A percentile compares a stretch with the other conserved stretches of the same genome.
Evolutionary conservation across 2,329 filamentous ascomycete species (phyloP).

Genomic region (Corinectria fuckeliana): DNA sequence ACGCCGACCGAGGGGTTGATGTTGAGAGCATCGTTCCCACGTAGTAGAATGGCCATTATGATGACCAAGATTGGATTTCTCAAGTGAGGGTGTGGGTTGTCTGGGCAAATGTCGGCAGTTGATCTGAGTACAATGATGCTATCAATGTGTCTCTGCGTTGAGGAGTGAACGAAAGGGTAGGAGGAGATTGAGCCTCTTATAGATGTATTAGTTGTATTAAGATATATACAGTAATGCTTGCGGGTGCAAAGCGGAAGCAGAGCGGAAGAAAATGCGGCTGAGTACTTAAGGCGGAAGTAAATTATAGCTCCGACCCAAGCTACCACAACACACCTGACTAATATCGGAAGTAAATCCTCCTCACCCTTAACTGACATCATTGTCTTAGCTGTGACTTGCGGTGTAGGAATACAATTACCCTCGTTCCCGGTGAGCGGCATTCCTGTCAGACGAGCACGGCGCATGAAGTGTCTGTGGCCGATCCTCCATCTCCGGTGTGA

Average conservation of each 20-base stretch:
- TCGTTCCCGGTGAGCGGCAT: neutral
- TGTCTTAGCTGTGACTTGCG: neutral
- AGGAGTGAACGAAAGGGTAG: neutral
- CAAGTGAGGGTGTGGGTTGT: neutral
- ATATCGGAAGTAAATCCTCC: neutral
- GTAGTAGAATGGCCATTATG: neutral
- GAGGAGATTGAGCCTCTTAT: neutral
- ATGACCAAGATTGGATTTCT: neutral
- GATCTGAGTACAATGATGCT: neutral
- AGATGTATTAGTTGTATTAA: neutral
- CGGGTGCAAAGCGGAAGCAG: neutral
- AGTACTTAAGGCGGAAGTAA: neutral
- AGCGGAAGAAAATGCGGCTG: neutral
- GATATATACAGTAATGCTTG: neutral
- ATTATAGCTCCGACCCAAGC: neutral
- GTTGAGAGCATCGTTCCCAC: constrained; percentile 51
- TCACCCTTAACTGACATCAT: neutral
- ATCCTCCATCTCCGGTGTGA: neutral
- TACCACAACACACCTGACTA: neutral
- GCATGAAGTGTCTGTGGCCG: neutral
- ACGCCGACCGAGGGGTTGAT: constrained; percentile 51
- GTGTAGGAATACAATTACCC: neutral
- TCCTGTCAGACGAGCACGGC: neutral
- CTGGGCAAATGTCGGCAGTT: neutral
- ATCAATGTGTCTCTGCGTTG: neutral